These are phyloP conservation scores for Monilinia fructigena DNA, from an alignment of 2,329 filamentous ascomycete genomes.

Conservation along the genomic window DNA sequence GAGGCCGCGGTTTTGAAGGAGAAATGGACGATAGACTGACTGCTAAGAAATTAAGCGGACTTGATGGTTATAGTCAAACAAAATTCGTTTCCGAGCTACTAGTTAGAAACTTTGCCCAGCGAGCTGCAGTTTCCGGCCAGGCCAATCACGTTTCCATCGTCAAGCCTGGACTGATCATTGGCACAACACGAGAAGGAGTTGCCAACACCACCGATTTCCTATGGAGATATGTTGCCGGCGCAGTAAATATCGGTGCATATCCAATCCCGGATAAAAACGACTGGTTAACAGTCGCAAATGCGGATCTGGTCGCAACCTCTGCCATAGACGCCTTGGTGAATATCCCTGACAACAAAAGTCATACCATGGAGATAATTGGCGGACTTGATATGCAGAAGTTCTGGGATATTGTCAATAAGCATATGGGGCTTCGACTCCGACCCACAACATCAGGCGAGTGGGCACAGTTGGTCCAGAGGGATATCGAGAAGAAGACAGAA, in stretches of 20 bases:
- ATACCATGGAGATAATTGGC: neutral
- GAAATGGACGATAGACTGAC: neutral
- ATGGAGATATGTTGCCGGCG: slow-evolving; percentile 31
- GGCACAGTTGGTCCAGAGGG: neutral
- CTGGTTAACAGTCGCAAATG: slow-evolving; percentile 18
- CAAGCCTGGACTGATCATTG: slow-evolving; percentile 32
- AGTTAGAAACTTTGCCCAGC: slow-evolving; percentile 42
- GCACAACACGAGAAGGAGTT: slow-evolving; percentile 28
- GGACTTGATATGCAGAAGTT: slow-evolving; percentile 5
- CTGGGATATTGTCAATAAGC: slow-evolving; percentile 10
- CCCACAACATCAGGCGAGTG: neutral
- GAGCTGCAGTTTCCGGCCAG: slow-evolving; percentile 1
- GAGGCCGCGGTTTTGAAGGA: slow-evolving; percentile 7
- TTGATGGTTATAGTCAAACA: slow-evolving; percentile 80
- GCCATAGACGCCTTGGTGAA: slow-evolving; percentile 11
- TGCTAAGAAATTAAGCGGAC: neutral
- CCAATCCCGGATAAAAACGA: slow-evolving; percentile 2
- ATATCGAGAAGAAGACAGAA: slow-evolving; percentile 14
- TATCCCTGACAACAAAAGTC: neutral
- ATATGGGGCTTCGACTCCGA: neutral
- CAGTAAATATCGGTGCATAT: slow-evolving; percentile 24
- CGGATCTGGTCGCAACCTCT: slow-evolving; percentile 6
- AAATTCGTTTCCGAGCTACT: slow-evolving; percentile 74
- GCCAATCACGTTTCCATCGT: slow-evolving; percentile 24
- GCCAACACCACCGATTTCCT: slow-evolving; percentile 33